Percentiles rank a stretch among this genome's conserved stretches.
Conservation (phyloP, 2,329 filamentous ascomycete genomes). For the Fusarium sororula region DNA sequence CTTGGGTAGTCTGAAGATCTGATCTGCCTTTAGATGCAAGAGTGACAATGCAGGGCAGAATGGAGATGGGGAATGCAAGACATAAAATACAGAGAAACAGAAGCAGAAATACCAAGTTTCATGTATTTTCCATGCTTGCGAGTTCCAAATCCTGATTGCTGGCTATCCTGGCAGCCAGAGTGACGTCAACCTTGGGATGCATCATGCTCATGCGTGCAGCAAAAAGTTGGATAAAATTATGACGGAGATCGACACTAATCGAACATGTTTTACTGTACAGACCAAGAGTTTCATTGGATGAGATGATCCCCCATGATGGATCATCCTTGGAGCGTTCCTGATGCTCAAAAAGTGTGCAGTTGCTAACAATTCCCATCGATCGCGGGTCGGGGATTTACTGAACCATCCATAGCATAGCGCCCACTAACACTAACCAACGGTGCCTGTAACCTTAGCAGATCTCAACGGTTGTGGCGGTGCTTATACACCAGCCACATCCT, state of each 20-base stretch:
- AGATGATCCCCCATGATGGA: not conserved
- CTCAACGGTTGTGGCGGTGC: conserved; percentile 6
- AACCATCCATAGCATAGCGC: conserved; percentile 14
- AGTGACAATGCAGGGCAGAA: not conserved
- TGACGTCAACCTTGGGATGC: conserved; percentile 40
- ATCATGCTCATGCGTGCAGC: conserved; percentile 4
- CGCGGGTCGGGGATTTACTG: conserved; percentile 8
- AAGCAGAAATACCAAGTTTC: conserved; percentile 13
- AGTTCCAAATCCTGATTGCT: conserved; percentile 43
- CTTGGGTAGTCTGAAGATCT: not conserved
- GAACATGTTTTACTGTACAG: conserved; percentile 14
- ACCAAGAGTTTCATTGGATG: conserved; percentile 6
- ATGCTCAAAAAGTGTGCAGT: not conserved
- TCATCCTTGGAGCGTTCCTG: conserved; percentile 7
- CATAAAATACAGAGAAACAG: conserved; percentile 14
- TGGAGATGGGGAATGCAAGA: conserved; percentile 5
- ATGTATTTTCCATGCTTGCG: conserved; percentile 37
- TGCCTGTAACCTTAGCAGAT: not conserved
- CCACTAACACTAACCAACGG: not conserved
- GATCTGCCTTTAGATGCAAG: conserved; percentile 6
- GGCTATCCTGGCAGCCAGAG: conserved; percentile 28
- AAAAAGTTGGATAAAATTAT: conserved; percentile 35
- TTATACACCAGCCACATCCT: conserved; percentile 4
- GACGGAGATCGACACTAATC: conserved; percentile 38
- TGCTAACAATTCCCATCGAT: not conserved